Conservation (phyloP, 2,329 filamentous ascomycete genomes). For the Aureobasidium sp. region DNA sequence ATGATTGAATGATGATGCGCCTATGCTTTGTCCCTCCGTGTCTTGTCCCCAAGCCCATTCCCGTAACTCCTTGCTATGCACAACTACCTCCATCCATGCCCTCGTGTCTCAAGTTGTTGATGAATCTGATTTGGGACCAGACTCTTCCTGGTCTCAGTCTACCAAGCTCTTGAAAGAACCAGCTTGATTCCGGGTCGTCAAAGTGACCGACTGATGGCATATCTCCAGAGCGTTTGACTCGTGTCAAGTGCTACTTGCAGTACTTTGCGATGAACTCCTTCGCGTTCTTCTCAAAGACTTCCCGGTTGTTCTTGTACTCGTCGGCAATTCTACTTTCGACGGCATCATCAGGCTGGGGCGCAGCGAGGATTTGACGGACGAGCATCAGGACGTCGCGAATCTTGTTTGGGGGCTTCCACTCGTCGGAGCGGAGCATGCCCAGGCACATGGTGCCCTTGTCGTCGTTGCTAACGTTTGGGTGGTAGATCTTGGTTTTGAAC, state of each 20-base stretch:
- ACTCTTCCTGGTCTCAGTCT: not conserved
- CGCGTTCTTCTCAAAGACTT: constrained; percentile 66
- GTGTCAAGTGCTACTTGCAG: constrained; percentile 12
- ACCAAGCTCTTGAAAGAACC: not conserved
- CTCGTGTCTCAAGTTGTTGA: not conserved
- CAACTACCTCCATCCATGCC: not conserved
- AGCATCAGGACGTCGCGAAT: constrained; percentile 69
- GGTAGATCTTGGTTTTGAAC: constrained; percentile 88
- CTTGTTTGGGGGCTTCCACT: constrained; percentile 85
- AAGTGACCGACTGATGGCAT: too few species aligned
- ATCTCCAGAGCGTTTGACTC: not conserved
- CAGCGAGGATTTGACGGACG: constrained; percentile 62
- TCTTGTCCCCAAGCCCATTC: not conserved
- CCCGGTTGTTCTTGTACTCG: constrained; percentile 62
- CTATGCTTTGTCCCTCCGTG: not conserved
- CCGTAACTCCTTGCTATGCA: not conserved
- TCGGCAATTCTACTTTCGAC: constrained; percentile 82
- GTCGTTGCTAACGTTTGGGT: constrained; percentile 90
- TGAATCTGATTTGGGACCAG: not conserved
- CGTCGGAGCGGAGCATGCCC: constrained; percentile 70
- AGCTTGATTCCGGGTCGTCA: not conserved
- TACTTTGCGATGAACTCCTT: constrained; percentile 66
- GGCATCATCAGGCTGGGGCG: constrained; percentile 83
- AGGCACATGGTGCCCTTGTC: constrained; percentile 78
- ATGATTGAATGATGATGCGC: not conserved